These are phyloP conservation scores for Microbotryum intermedium DNA, from an alignment of 1,284 basidiomycete species.

Conservation along the genomic window DNA sequence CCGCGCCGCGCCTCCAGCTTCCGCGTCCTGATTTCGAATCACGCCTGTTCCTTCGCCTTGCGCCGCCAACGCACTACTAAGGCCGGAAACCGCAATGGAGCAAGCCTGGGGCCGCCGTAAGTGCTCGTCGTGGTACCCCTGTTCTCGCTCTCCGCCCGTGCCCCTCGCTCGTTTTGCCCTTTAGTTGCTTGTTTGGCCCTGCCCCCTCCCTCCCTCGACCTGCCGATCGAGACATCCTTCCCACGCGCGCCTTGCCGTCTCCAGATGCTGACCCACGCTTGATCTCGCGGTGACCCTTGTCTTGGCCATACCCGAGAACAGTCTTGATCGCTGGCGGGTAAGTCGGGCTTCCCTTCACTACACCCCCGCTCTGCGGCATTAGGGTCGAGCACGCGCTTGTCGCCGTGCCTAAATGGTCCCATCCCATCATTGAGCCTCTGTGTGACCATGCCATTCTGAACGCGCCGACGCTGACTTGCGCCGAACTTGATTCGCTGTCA, in stretches of 20 bases:
- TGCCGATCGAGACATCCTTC: background rate
- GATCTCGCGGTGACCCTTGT: background rate
- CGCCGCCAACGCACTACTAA: too few relatives aligned
- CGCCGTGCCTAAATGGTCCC: background rate
- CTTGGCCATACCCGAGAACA: background rate
- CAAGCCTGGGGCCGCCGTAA: constrained; percentile 24
- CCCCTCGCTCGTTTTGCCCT: background rate
- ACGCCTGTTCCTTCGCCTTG: too few relatives aligned
- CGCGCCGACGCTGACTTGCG: background rate
- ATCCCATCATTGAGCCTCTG: background rate
- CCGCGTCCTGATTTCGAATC: too few relatives aligned
- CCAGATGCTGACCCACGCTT: background rate
- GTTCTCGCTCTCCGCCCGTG: background rate
- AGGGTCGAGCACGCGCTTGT: too few relatives aligned
- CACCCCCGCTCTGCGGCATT: background rate
- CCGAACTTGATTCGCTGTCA: background rate
- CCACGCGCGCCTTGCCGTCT: background rate
- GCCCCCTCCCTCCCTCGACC: background rate
- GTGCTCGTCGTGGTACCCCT: constrained; percentile 1
- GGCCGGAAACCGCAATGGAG: background rate
- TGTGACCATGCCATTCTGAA: background rate
- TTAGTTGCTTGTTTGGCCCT: background rate
- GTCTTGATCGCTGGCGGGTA: constrained; percentile 29
- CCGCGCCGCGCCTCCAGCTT: too few relatives aligned
- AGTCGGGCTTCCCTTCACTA: background rate